These are phyloP conservation scores for Trichoderma atroviride DNA, from an alignment of 2,329 filamentous ascomycete genomes.

Conservation along the genomic window DNA sequence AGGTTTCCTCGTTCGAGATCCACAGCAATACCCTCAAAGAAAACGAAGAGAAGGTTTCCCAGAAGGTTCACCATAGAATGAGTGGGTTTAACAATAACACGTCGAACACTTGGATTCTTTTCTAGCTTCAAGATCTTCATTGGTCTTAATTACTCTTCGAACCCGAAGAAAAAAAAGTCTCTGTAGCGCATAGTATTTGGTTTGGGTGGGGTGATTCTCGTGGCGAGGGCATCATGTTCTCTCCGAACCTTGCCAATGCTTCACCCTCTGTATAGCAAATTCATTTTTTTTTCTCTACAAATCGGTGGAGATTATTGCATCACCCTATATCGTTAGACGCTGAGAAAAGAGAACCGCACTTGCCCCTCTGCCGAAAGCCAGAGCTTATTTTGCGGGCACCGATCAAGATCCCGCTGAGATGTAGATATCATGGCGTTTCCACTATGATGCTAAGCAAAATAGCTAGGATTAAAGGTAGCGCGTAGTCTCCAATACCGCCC, in stretches of 20 bases:
- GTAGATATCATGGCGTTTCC: not conserved
- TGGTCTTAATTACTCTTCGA: too few species aligned
- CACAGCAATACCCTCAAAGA: not conserved
- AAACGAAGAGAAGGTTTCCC: too few species aligned
- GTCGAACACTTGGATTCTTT: not conserved
- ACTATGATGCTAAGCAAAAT: not conserved
- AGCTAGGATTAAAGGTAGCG: not conserved
- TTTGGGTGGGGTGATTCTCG: too few species aligned
- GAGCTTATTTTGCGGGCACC: not conserved
- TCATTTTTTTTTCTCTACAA: too few species aligned
- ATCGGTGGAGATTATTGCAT: too few species aligned
- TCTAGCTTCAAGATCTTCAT: not conserved
- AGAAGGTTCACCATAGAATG: not conserved
- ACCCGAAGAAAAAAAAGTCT: too few species aligned
- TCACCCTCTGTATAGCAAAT: too few species aligned
- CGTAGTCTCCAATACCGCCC: not conserved
- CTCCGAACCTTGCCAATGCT: too few species aligned
- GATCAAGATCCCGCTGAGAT: not conserved
- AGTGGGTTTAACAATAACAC: not conserved
- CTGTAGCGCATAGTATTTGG: too few species aligned
- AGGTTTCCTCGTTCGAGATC: not conserved
- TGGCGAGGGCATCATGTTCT: too few species aligned
- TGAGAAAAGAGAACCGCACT: not conserved
- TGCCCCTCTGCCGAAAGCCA: not conserved
- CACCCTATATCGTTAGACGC: too few species aligned